Evolutionary conservation across 495 filamentous ascomycete species (phyloP), one percentile per base, ranked within the genome.

Genomic region (Rusavskia elegans): DNA sequence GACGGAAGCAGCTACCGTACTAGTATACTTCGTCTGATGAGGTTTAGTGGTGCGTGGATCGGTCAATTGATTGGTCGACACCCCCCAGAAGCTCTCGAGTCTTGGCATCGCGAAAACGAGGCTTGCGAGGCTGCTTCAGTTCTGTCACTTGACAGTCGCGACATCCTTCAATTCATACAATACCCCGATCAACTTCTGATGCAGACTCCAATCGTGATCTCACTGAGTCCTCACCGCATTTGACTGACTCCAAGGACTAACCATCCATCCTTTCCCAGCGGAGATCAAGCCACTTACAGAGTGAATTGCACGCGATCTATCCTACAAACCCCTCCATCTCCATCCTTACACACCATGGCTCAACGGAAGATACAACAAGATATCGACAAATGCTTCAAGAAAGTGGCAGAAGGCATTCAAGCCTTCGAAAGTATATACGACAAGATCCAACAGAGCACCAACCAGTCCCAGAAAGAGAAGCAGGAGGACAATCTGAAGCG

Each of bases 371-470:
- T 95, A 48, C 84, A 88, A 64, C 89, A 95, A 68, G 90, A 96
- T 68, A 89, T 95, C 63, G 92, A 98, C 54, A 92, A 92, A 71
- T 92, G 86, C 77, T 97, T 96, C 80, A 98, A 98, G 70, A 90
- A 90, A 71, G 87, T 95, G 56, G 72, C 75, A 37, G 88, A 95
- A 72, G 92, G 92, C 16, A 88, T 97, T n/a, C 71, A 80, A 49
- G 81, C 85, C 46, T 98, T 98, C 64, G 89, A 97, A 61, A 72
- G 72, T 59, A 94, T 95, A 53, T 88, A 94, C 69, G 93, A 97
- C 56, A 98, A 98, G 76, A 90, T 97, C 55, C 80, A 86, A 56
- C 79, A 87, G 56, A 82, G 87, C 9, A 84, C 80, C 48, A 98
- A 97, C 68, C 76, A 84, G 53, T 87, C 93, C 35, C 92, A 97